Base-by-base conservation (phyloP, 306 rosid genomes). In the Cicer chorassanicum region DNA sequence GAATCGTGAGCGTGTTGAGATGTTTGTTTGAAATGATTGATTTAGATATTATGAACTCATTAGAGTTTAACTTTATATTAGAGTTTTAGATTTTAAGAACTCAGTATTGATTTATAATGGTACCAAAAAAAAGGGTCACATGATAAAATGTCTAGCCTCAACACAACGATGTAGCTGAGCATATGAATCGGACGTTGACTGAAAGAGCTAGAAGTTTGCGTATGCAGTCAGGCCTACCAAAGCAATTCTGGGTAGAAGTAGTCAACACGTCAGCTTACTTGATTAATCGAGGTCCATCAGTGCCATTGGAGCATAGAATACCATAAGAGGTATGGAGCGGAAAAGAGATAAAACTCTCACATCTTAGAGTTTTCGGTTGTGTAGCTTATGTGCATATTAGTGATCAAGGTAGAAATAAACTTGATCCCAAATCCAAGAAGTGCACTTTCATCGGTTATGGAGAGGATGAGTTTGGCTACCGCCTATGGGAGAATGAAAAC, bases 371-470 rank as follows among this genome's bases (percentile, higher is more conserved):
- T 19, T 44, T 44, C 4, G 49, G 49, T 44, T 44, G 49, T 1
- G 49, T 9, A 14, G 24, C 24, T 13, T 13, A 50, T 50, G 19
- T 12, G 42, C 43, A 67, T 2, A 67, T 67, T 0, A 68, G n/a
- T 68, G 72, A 13, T 46, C 21, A 45, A 45, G 14, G 41, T 0
- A 46, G 6, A 10, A 68, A 68, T n/a, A 68, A 24, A 1, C 60
- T 68, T 48, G 43, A 68, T 29, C 59, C 19, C n/a, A 41, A 41
- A 64, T 64, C 34, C 0, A 40, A 63, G 50, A 65, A 65, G 39
- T 43, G 71, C 18, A 66, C 41, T 19, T 44, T 66, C 11, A 66
- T 44, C 3, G 1, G 55, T 44, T 65, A 65, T 65, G 70, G 54
- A 9, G 54, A 60, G 8, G 56, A 50, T 50, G 56, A n/a, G 19